Evolutionary conservation across 2,329 filamentous ascomycete species (phyloP), one percentile per base, ranked within the genome.

Genomic region (Stylonectria norvegica): DNA sequence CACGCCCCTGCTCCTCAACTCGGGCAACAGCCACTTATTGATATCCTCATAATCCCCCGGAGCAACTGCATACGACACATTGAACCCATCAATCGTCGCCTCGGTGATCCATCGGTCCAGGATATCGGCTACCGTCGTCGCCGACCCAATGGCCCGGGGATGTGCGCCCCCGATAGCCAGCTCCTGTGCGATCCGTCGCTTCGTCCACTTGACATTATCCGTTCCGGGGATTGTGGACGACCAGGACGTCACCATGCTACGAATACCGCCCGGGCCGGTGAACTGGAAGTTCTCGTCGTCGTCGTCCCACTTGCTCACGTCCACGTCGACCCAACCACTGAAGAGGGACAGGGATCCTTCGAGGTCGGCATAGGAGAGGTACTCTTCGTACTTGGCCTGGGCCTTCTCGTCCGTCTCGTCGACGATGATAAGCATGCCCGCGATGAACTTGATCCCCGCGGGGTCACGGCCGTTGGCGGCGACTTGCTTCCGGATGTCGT

Each of bases 101-200:
- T 44, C 40, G 7, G 34, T 28, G 17, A 50, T 35, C 48, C 48
- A 49, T 9, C 23, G 41, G 23, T 51, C 36, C 12, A 51, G 32
- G 9, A 39, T 41, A 23, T 47, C 46, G 4, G 48, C 46, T 8
- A 49, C 48, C 2, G 41, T 47, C 29, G 36, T 41, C 9, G 46
- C 43, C 5, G 40, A 41, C 3, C 47, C 46, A 12, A 47, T 38
- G 4, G 36, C 36, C 15, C 33, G 34, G 4, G 40, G 25, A 20
- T 40, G 39, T 5, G 34, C 30, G 0, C 73, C 43, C 68, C 73
- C 72, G 16, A 76, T 69, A 2, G 70, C 57, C 20, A 79, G 57
- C 48, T 77, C 78, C 46, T 79, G 74, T 22, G 76, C 74, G 0
- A 75, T 73, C 42, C 74, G 69, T 1, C 58, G 61, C 50, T 80